Evolutionary conservation across 2,329 filamentous ascomycete genomes (phyloP).

Genomic region (Parastagonospora avenae): DNA sequence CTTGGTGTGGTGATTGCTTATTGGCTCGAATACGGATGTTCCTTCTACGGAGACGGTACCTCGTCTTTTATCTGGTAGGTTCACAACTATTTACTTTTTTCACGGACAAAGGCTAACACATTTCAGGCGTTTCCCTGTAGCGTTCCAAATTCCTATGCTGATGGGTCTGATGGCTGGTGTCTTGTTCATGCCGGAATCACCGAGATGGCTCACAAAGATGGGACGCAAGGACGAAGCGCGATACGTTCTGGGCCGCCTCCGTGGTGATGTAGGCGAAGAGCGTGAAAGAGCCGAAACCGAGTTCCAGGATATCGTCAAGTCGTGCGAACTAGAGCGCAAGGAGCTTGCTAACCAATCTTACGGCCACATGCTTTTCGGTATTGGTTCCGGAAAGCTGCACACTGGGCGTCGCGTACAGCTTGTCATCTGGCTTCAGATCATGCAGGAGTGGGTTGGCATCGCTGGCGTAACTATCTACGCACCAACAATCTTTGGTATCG

Average conservation of each 20-base stretch:
- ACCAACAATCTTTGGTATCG: conserved; percentile 68
- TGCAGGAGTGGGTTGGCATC: conserved; percentile 74
- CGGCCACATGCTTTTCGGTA: conserved; percentile 69
- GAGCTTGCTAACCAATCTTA: conserved; percentile 62
- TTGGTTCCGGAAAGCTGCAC: conserved; percentile 68
- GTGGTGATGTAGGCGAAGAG: conserved; percentile 61
- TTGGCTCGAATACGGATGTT: conserved; percentile 58
- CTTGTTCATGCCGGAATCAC: conserved; percentile 73
- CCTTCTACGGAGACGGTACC: conserved; percentile 63
- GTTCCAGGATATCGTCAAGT: conserved; percentile 70
- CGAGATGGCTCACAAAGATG: conserved; percentile 69
- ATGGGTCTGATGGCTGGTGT: conserved; percentile 61
- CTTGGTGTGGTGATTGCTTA: conserved; percentile 70
- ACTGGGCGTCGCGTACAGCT: conserved; percentile 71
- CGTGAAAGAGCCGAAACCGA: conserved; percentile 53
- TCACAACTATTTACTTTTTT: too few species aligned
- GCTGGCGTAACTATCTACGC: conserved; percentile 66
- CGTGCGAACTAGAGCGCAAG: conserved; percentile 62
- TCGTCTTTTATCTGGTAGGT: conserved; percentile 61
- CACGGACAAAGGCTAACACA: too few species aligned
- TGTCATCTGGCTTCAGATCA: conserved; percentile 73
- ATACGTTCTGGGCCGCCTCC: conserved; percentile 67
- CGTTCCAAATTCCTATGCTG: conserved; percentile 71
- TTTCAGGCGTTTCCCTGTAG: conserved; percentile 66
- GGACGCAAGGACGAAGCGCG: conserved; percentile 70